Evolutionary conservation across 148 eudicot genomes (phyloP), one percentile per base, ranked within the genome.

Genomic region (Amaranthus cruentus): DNA sequence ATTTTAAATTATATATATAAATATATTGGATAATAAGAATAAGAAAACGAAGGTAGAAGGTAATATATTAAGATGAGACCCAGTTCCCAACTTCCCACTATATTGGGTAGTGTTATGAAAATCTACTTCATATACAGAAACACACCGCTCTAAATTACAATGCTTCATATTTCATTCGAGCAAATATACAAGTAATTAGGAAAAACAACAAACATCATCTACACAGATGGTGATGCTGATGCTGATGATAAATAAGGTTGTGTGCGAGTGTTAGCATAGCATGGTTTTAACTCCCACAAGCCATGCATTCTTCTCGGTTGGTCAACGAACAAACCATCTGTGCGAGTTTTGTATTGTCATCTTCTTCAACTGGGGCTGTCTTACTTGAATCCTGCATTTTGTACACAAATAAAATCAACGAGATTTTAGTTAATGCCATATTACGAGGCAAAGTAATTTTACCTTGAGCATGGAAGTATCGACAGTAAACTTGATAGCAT

Each of bases 401-500:
- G 54, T 53, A 66, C 59, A n/a, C 52, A 52, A 6, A 43, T n/a
- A 11, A 9, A 73, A 53, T 43, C 21, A 43, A 56, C 4, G 0
- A 65, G 5, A 12, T 11, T 42, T 42, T 9, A 4, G 6, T 5
- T 2, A 15, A 59, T 9, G 9, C 2, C 28, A 47, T 47, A 13
- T 28, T 11, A 57, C 4, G 2, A 51, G 0, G 10, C 1, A 71
- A 48, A 43, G 68, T 8, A 7, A 49, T 81, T 28, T 28, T 28
- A 90, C 98, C 77, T 87, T 88, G 6, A 95, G 80, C 72, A 92
- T 67, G 56, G 91, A 80, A 53, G 94, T 87, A 77, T 95, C 99
- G 13, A 95, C 99, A 13, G 99, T 95, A 81, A 95, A 95, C 80
- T 95, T 90, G 79, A 95, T 95, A 67, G 99, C 99, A 85, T 91